phyloP scores from a whole-genome alignment of 2,329 filamentous ascomycete species.

The Verticillium longisporum region DNA sequence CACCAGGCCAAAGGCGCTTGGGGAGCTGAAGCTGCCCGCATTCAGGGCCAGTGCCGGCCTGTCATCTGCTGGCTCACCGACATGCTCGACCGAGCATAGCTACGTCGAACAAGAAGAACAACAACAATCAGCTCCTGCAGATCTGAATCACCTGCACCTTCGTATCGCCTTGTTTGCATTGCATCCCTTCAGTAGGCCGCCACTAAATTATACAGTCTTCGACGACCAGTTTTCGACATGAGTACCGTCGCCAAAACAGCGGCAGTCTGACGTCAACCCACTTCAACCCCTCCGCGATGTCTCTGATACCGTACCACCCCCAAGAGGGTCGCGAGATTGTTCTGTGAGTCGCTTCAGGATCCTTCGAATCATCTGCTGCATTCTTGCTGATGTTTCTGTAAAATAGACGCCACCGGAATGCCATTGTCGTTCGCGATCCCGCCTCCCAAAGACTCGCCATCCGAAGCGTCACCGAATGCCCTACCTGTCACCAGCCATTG shows the following conservation, averaged over 20 bases:
- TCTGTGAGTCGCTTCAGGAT: slow-evolving; percentile 49
- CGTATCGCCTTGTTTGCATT: background rate
- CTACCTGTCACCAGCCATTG: slow-evolving; percentile 79
- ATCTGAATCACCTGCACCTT: background rate
- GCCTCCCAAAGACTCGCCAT: slow-evolving; percentile 80
- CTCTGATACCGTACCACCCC: slow-evolving; percentile 69
- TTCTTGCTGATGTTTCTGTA: background rate
- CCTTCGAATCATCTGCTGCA: background rate
- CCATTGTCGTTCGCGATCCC: slow-evolving; percentile 85
- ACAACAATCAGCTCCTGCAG: background rate
- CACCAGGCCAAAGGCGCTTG: background rate
- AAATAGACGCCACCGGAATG: slow-evolving; percentile 79
- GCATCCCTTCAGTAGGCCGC: background rate
- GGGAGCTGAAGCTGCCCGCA: background rate
- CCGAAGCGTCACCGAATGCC: slow-evolving; percentile 71
- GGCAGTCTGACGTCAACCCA: background rate
- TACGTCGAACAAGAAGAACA: background rate
- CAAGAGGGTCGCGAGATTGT: slow-evolving; percentile 72
- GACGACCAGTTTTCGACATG: background rate
- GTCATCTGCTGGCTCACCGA: background rate
- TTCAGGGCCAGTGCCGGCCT: background rate
- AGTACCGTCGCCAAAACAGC: background rate
- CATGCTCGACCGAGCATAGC: background rate
- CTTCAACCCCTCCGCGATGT: slow-evolving; percentile 33
- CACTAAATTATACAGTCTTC: background rate